Evolutionary conservation across 2,329 filamentous ascomycete genomes (phyloP), one percentile per base, ranked within the genome.

Genomic region (Ceratocystis ficicola): DNA sequence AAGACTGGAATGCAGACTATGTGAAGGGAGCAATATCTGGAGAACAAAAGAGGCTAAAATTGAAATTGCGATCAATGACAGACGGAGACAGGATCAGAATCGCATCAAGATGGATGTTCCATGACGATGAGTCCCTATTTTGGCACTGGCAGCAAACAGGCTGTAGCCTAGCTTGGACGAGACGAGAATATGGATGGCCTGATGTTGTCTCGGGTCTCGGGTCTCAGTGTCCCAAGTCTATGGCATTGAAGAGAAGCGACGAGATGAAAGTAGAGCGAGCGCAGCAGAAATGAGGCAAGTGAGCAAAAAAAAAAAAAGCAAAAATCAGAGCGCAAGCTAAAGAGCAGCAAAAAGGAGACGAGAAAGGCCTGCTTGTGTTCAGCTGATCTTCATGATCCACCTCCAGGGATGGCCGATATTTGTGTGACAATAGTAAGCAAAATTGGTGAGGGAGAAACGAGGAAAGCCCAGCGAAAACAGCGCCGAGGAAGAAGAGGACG

Each of bases 161-260:
- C 30, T 20, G 22, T 20, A 25, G 22, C 50, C 3, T 36, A 7
- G 55, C 22, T 30, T 57, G 15, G 52, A 17, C 52, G 30, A 32
- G 52, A 17, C 52, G 30, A 32, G 6, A 36, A 36, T 8, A 36
- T 59, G 28, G 28, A 59, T 32, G 28, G 28, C 7, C 55, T 59
- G 55, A 20, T 36, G 55, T 32, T 59, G 55, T 57, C 52, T 57
- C 22, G 52, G 52, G 52, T 28, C 52, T 57, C 52, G 52, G 52
- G 32, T 57, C 22, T 8, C 52, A 57, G 52, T 59, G 55, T 59
- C 55, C 36, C 28, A 59, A 30, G 55, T 20, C 30, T 36, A 30
- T 10, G 25, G 30, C 30, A 59, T 59, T 15, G 28, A 17, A n/a
- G 28, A 59, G 30, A 59, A 36, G 28, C 17, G 55, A 20, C 28